Conservation (phyloP, 768 basidiomycete species). For the Leccinum rimulosum region DNA sequence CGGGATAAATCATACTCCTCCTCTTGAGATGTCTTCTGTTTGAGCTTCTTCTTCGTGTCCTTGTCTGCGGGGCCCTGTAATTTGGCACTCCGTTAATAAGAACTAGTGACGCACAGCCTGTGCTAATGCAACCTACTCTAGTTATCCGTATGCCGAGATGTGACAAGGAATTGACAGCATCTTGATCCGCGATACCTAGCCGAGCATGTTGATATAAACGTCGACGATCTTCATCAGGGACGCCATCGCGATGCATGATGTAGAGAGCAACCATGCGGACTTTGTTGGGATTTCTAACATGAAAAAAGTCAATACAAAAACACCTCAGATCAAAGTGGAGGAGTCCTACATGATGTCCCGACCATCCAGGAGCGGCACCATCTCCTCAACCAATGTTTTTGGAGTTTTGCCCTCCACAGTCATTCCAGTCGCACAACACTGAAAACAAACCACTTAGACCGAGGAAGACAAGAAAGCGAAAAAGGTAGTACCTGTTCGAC, state of each 20-base stretch:
- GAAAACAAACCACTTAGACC: slow-evolving; percentile 2
- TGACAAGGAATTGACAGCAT: slow-evolving; percentile 84
- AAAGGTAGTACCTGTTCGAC: slow-evolving; percentile 75
- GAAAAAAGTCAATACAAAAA: background rate
- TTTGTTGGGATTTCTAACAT: slow-evolving; percentile 78
- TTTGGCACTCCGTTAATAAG: background rate
- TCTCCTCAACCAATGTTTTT: slow-evolving; percentile 93
- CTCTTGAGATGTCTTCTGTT: slow-evolving; percentile 70
- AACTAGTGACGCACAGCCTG: background rate
- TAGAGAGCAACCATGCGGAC: slow-evolving; percentile 96
- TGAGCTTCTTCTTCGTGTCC: slow-evolving; percentile 78
- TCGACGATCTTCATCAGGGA: slow-evolving; percentile 96
- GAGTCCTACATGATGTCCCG: slow-evolving; percentile 70
- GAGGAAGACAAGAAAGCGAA: background rate
- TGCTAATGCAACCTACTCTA: slow-evolving; percentile 51
- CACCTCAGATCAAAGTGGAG: background rate
- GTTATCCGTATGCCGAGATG: slow-evolving; percentile 81
- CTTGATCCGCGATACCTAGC: slow-evolving; percentile 83
- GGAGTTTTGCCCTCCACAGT: slow-evolving; percentile 94
- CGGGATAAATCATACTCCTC: slow-evolving; percentile 97
- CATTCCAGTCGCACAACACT: slow-evolving; percentile 93
- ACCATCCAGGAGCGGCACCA: slow-evolving; percentile 94
- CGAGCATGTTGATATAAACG: slow-evolving; percentile 94
- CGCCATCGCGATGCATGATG: slow-evolving; percentile 92
- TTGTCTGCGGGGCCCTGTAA: slow-evolving; percentile 68